Evolutionary conservation across 2,329 filamentous ascomycete genomes (phyloP).

Genomic region (Madurella mycetomatis): DNA sequence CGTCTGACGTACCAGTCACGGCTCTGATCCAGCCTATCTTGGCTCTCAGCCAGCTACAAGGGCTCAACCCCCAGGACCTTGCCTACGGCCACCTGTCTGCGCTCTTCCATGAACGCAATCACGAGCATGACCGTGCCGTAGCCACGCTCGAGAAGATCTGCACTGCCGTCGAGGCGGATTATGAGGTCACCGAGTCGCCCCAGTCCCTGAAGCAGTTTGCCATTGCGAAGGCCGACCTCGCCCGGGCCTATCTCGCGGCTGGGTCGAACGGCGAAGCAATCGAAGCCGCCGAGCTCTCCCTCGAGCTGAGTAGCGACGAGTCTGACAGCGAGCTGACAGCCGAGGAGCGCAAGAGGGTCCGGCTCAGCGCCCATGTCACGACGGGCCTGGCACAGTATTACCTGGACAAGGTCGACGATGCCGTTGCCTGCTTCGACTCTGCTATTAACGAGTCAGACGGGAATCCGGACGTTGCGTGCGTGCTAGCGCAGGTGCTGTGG

Average conservation of each 20-base stretch:
- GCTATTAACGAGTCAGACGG: conserved; percentile 72
- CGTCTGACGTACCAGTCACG: conserved; percentile 47
- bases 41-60: conserved; percentile 74
- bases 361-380: conserved; percentile 81
- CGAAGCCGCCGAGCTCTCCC: conserved; percentile 74
- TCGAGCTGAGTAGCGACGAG: conserved; percentile 72
- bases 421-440: conserved; percentile 73
- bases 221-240: conserved; percentile 79
- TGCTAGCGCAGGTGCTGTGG: conserved; percentile 90
- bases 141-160: conserved; percentile 48
- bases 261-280: conserved; percentile 63
- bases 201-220: conserved; percentile 71
- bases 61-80: conserved; percentile 65
- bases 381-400: conserved; percentile 81
- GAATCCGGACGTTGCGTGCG: conserved; percentile 78
- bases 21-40: conserved; percentile 83
- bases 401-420: conserved; percentile 57
- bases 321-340: conserved; percentile 60
- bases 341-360: conserved; percentile 63
- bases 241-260: conserved; percentile 72
- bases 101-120: conserved; percentile 75
- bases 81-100: conserved; percentile 73
- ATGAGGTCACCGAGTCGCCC: conserved; percentile 75
- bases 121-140: conserved; percentile 62
- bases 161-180: conserved; percentile 68